These are phyloP conservation scores for Glomus cerebriforme DNA, from an alignment of 192 early-diverging fungal species.

Conservation along the genomic window DNA sequence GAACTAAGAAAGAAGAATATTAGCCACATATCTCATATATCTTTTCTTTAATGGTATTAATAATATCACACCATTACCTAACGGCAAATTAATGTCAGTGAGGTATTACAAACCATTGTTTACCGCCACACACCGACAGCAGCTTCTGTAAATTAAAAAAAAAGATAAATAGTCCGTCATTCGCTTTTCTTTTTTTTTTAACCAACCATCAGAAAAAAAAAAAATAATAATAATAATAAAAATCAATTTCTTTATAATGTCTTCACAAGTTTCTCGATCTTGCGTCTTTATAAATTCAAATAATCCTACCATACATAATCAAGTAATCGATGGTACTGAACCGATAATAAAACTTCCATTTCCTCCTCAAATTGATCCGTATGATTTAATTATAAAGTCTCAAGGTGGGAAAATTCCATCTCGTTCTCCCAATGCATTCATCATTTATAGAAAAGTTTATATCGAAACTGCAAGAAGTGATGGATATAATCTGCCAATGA, in stretches of 20 bases:
- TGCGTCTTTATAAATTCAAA: background rate
- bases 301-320: background rate
- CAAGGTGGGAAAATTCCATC: background rate
- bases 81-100: no score
- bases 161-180: no score
- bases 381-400: background rate
- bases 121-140: no score
- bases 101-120: no score
- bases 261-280: background rate
- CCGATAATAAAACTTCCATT: background rate
- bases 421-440: background rate
- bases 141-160: no score
- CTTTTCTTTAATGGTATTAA: no score
- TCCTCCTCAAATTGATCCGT: background rate
- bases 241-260: background rate
- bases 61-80: no score
- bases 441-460: background rate
- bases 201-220: no score
- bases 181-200: no score
- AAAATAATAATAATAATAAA: background rate
- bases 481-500: slow-evolving; percentile 1
- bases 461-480: background rate
- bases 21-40: no score
- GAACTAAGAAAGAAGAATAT: no score
- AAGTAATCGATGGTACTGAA: background rate